Evolutionary conservation across 1,139 yeast genomes (phyloP), one percentile per base, ranked within the genome.

Genomic region (Geotrichum candidum): DNA sequence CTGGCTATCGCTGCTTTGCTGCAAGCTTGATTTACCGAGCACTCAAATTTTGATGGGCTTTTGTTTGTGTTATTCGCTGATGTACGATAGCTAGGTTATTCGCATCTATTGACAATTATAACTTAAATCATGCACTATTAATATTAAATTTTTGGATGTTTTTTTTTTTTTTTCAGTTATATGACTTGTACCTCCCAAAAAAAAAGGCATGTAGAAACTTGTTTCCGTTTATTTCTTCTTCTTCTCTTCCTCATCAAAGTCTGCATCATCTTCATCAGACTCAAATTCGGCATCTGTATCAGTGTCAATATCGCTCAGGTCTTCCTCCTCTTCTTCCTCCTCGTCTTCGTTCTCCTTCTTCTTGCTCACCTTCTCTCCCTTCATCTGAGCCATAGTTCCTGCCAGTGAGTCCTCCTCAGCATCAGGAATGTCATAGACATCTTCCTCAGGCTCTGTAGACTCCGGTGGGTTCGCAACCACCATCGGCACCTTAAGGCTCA

Each of bases 371-470:
- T 67, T 67, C 81, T 61, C 90, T 84, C 60, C 86, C 77, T 46
- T 80, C 84, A 74, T 86, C 88, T 74, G 69, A 1, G 71, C 68
- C 65, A 72, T 63, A 5, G 70, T 67, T n/a, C 92, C 86, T 61
- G 87, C 79, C 63, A 90, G 81, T 66, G 90, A 82, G 50, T 96
- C 97, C 74, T 88, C 91, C 59, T 87, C 58, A 86, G 94, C 68
- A 84, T 90, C 73, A 81, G 74, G 69, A 52, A 72, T 72, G 56
- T 71, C 75, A 46, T 71, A 72, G 1, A 68, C 73, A 25, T 70
- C 72, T 11, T 67, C 71, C 13, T 68, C 69, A 2, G 59, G 68
- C 5, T 56, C 51, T 18, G 66, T 57, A n/a, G 65, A 67, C 15
- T 65, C 64, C 13, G 78, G 78, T 9, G 75, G 75, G 51, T 72